A percentile compares a stretch with the other conserved stretches of the same genome.
Evolutionary conservation across 495 filamentous ascomycete genomes (phyloP).

Genomic region (Hyaloscypha variabilis): DNA sequence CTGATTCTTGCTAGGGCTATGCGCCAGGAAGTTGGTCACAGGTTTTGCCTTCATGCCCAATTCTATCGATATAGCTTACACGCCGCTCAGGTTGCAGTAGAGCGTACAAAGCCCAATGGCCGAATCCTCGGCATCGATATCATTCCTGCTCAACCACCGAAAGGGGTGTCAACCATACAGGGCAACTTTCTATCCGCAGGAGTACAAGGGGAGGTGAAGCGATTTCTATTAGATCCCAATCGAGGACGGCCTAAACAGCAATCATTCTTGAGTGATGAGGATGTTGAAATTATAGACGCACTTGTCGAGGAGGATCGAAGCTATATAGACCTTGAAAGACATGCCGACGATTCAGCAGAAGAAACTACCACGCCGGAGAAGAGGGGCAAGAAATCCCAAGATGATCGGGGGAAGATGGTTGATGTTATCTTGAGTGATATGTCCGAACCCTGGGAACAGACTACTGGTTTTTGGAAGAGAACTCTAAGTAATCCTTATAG

Average conservation of each 20-base stretch:
- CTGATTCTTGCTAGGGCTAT: conserved; percentile 64
- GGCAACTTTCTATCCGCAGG: conserved; percentile 79
- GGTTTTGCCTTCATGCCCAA: conserved; percentile 41
- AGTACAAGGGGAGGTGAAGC: conserved; percentile 74
- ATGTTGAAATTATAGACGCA: neutral
- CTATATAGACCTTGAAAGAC: conserved; percentile 56
- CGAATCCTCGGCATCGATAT: conserved; percentile 89
- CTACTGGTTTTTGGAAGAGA: conserved; percentile 74
- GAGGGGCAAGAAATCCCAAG: conserved; percentile 33
- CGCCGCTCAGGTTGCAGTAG: conserved; percentile 70
- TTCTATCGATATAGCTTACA: conserved; percentile 1
- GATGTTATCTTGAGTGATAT: conserved; percentile 98
- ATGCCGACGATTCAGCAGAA: conserved; percentile 32
- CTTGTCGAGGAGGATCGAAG: conserved; percentile 39
- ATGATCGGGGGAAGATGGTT: conserved; percentile 59
- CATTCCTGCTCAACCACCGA: conserved; percentile 86
- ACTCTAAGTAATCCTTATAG: conserved; percentile 95
- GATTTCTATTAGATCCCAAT: conserved; percentile 68
- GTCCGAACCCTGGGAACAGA: conserved; percentile 92
- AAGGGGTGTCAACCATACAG: conserved; percentile 88
- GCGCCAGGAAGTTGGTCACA: conserved; percentile 96
- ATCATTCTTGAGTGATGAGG: neutral
- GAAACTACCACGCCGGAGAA: conserved; percentile 6
- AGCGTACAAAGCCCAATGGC: conserved; percentile 72
- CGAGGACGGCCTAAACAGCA: conserved; percentile 52